These are phyloP conservation scores for Torrubiellomyces zombiae DNA, from an alignment of 2,329 filamentous ascomycete species.

Conservation along the genomic window DNA sequence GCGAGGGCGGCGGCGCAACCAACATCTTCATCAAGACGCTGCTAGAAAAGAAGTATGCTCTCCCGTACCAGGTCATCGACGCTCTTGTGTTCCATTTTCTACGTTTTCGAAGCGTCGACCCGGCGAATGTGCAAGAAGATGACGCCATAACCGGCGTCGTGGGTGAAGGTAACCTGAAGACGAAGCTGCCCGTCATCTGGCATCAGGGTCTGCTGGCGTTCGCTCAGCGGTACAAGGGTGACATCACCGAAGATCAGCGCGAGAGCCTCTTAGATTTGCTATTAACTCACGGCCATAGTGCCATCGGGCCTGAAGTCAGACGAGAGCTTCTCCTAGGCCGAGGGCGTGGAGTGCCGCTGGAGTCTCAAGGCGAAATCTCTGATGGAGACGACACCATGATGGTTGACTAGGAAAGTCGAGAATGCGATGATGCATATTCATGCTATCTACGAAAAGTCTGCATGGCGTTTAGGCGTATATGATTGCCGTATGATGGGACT, in stretches of 20 bases:
- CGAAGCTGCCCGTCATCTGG: slow-evolving; percentile 80
- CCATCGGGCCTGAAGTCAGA: slow-evolving; percentile 81
- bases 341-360: slow-evolving; percentile 57
- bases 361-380: slow-evolving; percentile 34
- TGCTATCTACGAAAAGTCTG: slow-evolving; percentile 4
- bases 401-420: slow-evolving; percentile 36
- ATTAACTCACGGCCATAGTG: slow-evolving; percentile 66
- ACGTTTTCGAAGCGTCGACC: slow-evolving; percentile 61
- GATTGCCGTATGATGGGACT: too few relatives aligned
- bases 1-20: slow-evolving; percentile 76
- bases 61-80: slow-evolving; percentile 90
- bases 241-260: slow-evolving; percentile 88
- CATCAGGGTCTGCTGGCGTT: slow-evolving; percentile 88
- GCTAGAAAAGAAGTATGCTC: slow-evolving; percentile 90
- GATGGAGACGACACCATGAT: slow-evolving; percentile 90
- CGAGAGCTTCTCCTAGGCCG: slow-evolving; percentile 77
- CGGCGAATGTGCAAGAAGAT: slow-evolving; percentile 30
- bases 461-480: slow-evolving; percentile 11
- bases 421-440: too few relatives aligned
- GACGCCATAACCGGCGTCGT: slow-evolving; percentile 36
- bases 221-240: slow-evolving; percentile 85
- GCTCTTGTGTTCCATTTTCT: slow-evolving; percentile 93
- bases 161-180: slow-evolving; percentile 31
- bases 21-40: slow-evolving; percentile 91
- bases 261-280: slow-evolving; percentile 82